These are phyloP conservation scores for Tolypocladium nubicola DNA, from an alignment of 2,329 filamentous ascomycete genomes.

Conservation along the genomic window DNA sequence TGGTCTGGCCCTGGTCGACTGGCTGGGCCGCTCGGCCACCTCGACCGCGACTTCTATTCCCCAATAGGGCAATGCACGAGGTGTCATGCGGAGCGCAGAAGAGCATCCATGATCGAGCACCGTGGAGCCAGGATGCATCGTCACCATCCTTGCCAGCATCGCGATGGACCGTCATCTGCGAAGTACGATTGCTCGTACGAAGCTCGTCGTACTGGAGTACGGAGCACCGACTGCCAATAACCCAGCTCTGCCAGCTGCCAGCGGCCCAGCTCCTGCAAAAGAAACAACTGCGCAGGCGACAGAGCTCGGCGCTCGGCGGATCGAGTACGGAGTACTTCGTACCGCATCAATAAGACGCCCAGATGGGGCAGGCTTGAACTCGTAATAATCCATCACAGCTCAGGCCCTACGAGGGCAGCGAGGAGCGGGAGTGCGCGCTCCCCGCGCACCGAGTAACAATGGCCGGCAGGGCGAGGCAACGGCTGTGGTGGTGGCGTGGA, in stretches of 20 bases:
- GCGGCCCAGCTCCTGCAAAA: not conserved
- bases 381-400: not conserved
- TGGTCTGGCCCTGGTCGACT: not conserved
- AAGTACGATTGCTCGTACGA: too few species aligned
- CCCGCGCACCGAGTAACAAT: not conserved
- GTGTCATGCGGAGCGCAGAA: not conserved
- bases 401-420: not conserved
- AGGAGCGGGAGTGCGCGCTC: not conserved
- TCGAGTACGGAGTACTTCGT: not conserved
- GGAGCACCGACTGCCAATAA: not conserved
- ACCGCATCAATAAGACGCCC: not conserved
- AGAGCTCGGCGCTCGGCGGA: not conserved
- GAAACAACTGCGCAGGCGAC: not conserved
- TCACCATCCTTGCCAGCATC: not conserved
- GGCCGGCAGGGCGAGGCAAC: not conserved
- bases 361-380: not conserved
- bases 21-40: not conserved
- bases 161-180: too few species aligned
- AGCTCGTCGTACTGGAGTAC: too few species aligned
- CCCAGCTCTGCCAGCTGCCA: not conserved
- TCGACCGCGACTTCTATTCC: not conserved
- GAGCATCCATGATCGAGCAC: not conserved
- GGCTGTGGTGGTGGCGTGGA: not conserved
- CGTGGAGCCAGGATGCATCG: not conserved
- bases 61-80: not conserved